Base-by-base conservation (phyloP, 2,329 filamentous ascomycete genomes). In the Ophiostoma fasciatum region DNA sequence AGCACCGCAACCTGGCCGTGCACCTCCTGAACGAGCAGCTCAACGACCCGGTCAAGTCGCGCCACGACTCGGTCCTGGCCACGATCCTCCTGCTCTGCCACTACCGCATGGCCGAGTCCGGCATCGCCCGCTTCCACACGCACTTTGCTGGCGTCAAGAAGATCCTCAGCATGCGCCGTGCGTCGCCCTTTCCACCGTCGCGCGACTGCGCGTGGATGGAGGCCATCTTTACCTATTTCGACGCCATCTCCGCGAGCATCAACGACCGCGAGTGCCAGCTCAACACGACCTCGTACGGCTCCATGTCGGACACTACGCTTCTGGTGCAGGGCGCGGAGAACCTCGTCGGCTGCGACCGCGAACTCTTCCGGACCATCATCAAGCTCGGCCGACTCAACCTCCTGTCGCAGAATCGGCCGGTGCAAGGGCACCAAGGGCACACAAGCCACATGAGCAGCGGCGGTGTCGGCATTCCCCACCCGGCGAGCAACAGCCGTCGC, bases 131-230 rank as follows among this genome's bases (percentile, higher is more conserved):
- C 49, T 94, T 94, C 58, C 82, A 85, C 46, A 90, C 82, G 0
- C 88, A 94, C 52, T 85, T 94, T 49, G 84, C 84, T 1, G 87
- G 88, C 0, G 85, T 94, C 27, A 87, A 85, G 58, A 92, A 92
- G 62, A 74, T 96, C 22, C 68, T 94, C 10, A 72, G 77, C 4
- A 72, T 94, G 60, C 71, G 85, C 40, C 71, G 79, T 45, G 53
- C 59, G 4, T 62, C 61, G 17, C 58, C 61, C 1, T 59, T 57
- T 37, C 72, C 52, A 58, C 67, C 52, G 49, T 74, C 49, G 55
- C 71, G 74, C 34, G 81, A 85, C 42, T 80, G 83, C 40, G 74
- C 77, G 11, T 94, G 87, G 87, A 88, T 94, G 62, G 82, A 92
- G 49, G 77, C 83, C 28, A 75, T 94, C 47, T 94, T 94, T 51